A percentile compares a stretch with the other conserved stretches of the same genome.
Evolutionary conservation across 2,329 filamentous ascomycete genomes (phyloP).

Genomic region (Alternaria burnsii): DNA sequence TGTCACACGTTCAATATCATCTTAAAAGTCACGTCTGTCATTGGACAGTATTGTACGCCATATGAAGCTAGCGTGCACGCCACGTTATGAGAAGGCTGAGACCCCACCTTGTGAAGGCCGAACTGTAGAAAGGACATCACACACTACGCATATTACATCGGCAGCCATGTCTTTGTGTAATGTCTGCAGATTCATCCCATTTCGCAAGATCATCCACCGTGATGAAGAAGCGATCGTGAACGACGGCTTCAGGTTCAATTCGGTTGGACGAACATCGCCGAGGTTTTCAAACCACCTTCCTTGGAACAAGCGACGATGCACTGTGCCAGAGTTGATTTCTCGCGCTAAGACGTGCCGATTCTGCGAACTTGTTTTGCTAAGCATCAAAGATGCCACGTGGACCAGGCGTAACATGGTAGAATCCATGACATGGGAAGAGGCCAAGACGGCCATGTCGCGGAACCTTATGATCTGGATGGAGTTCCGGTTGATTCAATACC

Average conservation of each 20-base stretch:
- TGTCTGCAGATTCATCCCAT: background rate
- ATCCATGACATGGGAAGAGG: background rate
- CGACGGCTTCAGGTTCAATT: background rate
- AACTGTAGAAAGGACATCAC: background rate
- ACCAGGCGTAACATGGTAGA: no score
- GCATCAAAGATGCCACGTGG: no score
- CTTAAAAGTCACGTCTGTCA: no score
- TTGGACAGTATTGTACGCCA: no score
- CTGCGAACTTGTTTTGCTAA: background rate
- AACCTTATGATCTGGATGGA: no score
- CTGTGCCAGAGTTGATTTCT: background rate
- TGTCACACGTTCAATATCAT: no score
- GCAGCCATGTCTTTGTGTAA: background rate
- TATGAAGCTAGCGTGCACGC: background rate
- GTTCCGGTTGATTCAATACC: no score
- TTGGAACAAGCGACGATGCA: background rate
- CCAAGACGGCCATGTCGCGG: background rate
- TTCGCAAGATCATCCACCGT: background rate
- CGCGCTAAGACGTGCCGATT: background rate
- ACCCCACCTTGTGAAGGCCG: background rate
- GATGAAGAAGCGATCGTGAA: background rate
- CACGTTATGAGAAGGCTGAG: background rate
- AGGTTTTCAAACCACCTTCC: accelerated
- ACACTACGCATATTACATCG: background rate
- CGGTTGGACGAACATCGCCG: background rate